Base-by-base conservation (phyloP, 2,329 filamentous ascomycete genomes). In the Colletotrichum tofieldiae region DNA sequence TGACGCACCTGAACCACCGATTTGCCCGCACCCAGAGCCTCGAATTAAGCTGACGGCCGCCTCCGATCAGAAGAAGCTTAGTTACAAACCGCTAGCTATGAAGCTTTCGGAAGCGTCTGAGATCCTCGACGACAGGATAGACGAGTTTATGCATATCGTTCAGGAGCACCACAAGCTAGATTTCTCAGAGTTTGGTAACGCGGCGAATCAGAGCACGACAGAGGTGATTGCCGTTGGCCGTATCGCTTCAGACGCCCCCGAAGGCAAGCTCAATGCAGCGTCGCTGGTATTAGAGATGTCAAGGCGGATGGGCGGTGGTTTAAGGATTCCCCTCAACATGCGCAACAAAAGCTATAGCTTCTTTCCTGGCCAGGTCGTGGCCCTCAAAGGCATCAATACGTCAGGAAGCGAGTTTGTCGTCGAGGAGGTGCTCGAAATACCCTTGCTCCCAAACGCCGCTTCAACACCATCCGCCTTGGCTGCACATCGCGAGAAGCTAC, bases 281-380 rank as follows among this genome's bases (percentile, higher is more conserved):
- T 97, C 94, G 1, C 84, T 98, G 23, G 92, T 98, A 4, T 87
- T 99, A 1, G 96, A 99, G 83, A 96, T 93, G 26, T 97, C 95
- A 32, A 88, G 96, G 76, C 88, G 94, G 39, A 94, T 91, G 76
- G 96, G 96, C 45, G 94, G 93, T 75, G 96, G 95, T 5, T 85
- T 94, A 69, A 90, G 96, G 70, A 90, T 98, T 39, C 93, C 94
- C 5, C 82, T 99, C 23, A 94, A 94, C 75, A 85, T 98, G 69
- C 89, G 93, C 72, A 88, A 88, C 2, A 84, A 86, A 39, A 75
- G 88, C 1, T 96, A 93, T 82, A 93, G 94, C 79, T 94, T 98
- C 84, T 98, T 98, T 80, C 96, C 96, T 0, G 96, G 96, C 7
- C 95, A 98, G 79, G 94, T 98, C 64, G 94, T 98, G 39, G 96